Base-by-base conservation (phyloP, 352 stramenopile species). In the Phytopythium aichiense region DNA sequence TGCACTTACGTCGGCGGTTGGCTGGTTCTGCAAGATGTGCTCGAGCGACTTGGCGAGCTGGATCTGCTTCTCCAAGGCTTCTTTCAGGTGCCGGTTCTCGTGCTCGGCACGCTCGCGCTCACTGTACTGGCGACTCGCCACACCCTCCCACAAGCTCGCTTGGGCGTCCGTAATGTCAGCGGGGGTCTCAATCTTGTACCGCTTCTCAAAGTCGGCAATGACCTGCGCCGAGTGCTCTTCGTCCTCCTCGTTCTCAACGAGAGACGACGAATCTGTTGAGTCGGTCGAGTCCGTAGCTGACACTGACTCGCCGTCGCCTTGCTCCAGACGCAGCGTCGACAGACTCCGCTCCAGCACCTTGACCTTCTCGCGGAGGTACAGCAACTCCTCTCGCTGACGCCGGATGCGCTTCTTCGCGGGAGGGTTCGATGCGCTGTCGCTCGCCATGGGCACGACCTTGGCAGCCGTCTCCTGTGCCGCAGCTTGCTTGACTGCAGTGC, bases 301-400 rank as follows among this genome's bases (percentile, higher is more conserved):
- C n/a, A 4, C 8, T 9, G 30, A 43, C 1, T 52, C 33, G 4
- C n/a, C 46, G 42, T 51, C 46, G 30, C 31, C 33, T 13, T 18
- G n/a, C 20, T 62, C 35, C 8, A 52, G 56, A n/a, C 48, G 71
- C 1, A 75, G 42, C 31, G 72, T 25, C 2, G 63, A 62, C n/a
- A 77, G 61, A 35, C 52, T 76, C 31, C 60, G 68, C 46, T 81
- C 71, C 56, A 81, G 70, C 51, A 79, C 73, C 56, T 77, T 53
- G 33, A 79, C 73, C 59, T 81, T 81, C 25, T 70, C 58, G 8
- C 71, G 73, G 15, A 81, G 64, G 43, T 79, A 81, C 57, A 77
- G 48, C 46, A 81, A 46, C 46, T 81, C 73, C 38, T 81, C 71
- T 59, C 64, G 63, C 58, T 81, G 73, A 53, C 73, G 61, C n/a